Conservation (phyloP, 2,329 filamentous ascomycete species). For the Sporothrix phasma region DNA sequence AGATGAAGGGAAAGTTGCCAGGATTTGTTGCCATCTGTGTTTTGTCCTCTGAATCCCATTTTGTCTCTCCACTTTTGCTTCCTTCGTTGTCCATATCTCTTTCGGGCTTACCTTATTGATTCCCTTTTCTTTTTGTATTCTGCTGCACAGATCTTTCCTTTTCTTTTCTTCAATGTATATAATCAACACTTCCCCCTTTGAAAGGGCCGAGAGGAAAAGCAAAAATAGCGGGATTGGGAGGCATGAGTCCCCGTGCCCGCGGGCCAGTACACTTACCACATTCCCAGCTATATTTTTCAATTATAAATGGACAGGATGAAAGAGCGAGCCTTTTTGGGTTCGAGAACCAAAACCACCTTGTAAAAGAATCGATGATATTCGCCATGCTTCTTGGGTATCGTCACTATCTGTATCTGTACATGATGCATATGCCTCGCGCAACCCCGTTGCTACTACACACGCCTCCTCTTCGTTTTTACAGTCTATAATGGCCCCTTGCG, state of each 20-base stretch:
- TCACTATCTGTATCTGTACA: neutral
- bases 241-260: neutral
- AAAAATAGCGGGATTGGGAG: neutral
- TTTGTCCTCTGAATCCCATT: neutral
- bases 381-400: neutral
- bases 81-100: neutral
- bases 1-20: too few species aligned
- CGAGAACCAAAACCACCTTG: neutral
- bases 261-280: neutral
- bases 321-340: neutral
- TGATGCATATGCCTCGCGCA: neutral
- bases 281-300: too few species aligned
- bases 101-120: neutral
- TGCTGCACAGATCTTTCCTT: neutral
- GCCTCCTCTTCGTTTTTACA: too few species aligned
- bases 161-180: slow-evolving; percentile 14
- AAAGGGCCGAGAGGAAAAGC: neutral
- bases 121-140: neutral
- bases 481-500: neutral
- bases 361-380: neutral
- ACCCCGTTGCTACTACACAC: neutral
- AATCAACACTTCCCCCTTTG: neutral
- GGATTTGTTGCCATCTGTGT: neutral
- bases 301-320: neutral
- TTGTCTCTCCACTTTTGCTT: neutral